Conservation (phyloP, 176 grass and related monocot species). For the Musa itinerans region DNA sequence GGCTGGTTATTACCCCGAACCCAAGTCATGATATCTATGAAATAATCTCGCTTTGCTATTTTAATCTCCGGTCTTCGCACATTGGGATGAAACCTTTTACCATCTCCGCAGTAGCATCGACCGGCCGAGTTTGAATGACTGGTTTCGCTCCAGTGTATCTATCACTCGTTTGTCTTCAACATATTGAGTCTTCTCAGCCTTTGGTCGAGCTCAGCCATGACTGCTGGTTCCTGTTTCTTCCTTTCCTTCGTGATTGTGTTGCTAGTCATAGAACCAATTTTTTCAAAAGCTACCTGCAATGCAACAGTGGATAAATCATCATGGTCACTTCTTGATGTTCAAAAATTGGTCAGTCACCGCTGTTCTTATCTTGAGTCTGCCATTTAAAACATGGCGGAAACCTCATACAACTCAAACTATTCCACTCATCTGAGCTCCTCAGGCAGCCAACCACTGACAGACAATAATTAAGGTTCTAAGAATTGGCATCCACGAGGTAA, state of each 20-base stretch:
- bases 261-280: constrained; percentile 82
- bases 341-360: no score
- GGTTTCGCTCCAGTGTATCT: background rate
- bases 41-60: background rate
- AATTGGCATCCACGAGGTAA: no score
- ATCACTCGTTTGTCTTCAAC: constrained; percentile 67
- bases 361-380: no score
- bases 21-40: background rate
- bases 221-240: constrained; percentile 79
- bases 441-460: no score
- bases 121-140: background rate
- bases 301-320: background rate
- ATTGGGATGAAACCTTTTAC: constrained; percentile 7
- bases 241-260: constrained; percentile 93
- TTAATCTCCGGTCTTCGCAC: constrained; percentile 10
- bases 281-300: constrained; percentile 81
- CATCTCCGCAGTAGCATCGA: constrained; percentile 12
- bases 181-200: constrained; percentile 68
- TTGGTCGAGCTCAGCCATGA: constrained; percentile 93
- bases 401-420: no score
- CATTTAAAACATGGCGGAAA: no score
- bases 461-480: no score
- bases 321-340: background rate
- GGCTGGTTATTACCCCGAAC: background rate
- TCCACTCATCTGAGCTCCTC: no score